Evolutionary conservation across 805 yeast genomes (phyloP).

Genomic region (Zygotorulaspora sp.): DNA sequence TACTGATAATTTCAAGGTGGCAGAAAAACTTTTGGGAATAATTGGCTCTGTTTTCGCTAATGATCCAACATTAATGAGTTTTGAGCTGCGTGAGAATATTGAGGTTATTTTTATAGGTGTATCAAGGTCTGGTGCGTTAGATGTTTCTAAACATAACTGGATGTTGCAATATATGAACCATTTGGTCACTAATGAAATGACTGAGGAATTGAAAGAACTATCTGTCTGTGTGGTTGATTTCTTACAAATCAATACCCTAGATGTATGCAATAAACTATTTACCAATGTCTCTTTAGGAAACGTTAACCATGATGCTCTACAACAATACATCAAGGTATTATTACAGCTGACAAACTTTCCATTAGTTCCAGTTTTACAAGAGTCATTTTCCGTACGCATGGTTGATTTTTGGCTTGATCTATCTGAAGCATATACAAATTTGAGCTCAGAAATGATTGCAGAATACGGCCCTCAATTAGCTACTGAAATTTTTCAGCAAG

Average conservation of each 20-base stretch:
- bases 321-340: constrained; percentile 45
- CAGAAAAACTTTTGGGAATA: constrained; percentile 26
- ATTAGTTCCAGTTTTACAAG: constrained; percentile 56
- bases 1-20: constrained; percentile 23
- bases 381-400: constrained; percentile 49
- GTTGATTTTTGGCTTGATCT: constrained; percentile 67
- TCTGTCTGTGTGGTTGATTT: constrained; percentile 34
- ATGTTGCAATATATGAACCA: constrained; percentile 34
- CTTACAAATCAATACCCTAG: constrained; percentile 31
- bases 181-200: constrained; percentile 31
- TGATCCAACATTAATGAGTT: constrained; percentile 30
- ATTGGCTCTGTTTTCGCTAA: constrained; percentile 30
- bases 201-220: constrained; percentile 31
- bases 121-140: constrained; percentile 22
- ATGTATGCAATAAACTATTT: constrained; percentile 34
- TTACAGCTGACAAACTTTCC: constrained; percentile 53
- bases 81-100: constrained; percentile 28
- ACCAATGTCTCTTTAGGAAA: constrained; percentile 16
- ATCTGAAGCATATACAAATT: constrained; percentile 47
- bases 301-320: constrained; percentile 11
- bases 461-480: constrained; percentile 34
- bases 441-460: constrained; percentile 33
- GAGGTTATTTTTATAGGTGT: constrained; percentile 34
- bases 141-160: constrained; percentile 28
- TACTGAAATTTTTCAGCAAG: constrained; percentile 42